Conservation (phyloP, 352 stramenopile genomes). For the Pythium grandisporangium region DNA sequence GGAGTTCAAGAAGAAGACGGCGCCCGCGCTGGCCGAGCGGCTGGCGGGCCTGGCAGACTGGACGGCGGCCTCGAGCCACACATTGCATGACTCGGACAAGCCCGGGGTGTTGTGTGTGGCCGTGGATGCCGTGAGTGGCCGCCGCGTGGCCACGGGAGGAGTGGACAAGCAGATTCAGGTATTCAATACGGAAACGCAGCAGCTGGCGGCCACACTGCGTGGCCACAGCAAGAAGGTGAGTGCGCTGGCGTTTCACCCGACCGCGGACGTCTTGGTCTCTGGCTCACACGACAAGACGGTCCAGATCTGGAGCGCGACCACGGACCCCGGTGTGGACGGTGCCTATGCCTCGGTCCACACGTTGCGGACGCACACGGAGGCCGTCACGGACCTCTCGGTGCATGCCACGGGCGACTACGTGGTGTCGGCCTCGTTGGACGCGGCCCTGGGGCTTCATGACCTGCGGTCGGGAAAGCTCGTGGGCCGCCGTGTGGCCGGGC, state of each 20-base stretch:
- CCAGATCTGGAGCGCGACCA: slow-evolving; percentile 58
- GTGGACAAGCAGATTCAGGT: slow-evolving; percentile 81
- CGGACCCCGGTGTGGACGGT: too few species aligned
- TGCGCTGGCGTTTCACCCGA: slow-evolving; percentile 66
- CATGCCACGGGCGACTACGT: slow-evolving; percentile 82
- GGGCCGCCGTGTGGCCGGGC: slow-evolving; percentile 16
- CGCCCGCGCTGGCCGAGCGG: slow-evolving; percentile 25
- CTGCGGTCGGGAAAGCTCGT: slow-evolving; percentile 49
- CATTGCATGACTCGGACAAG: slow-evolving; percentile 64
- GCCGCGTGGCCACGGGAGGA: slow-evolving; percentile 55
- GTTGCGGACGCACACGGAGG: slow-evolving; percentile 47
- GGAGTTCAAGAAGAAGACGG: slow-evolving; percentile 68
- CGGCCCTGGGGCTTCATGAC: slow-evolving; percentile 81
- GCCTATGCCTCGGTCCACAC: slow-evolving; percentile 49
- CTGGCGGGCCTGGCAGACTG: slow-evolving; percentile 21
- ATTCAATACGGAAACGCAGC: slow-evolving; percentile 62
- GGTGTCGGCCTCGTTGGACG: slow-evolving; percentile 66
- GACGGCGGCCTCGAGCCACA: slow-evolving; percentile 42
- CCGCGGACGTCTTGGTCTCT: slow-evolving; percentile 56
- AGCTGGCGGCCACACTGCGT: slow-evolving; percentile 64
- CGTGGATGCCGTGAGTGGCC: slow-evolving; percentile 40
- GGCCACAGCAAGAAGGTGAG: slow-evolving; percentile 85
- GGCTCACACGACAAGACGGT: slow-evolving; percentile 73
- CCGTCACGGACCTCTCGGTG: slow-evolving; percentile 55
- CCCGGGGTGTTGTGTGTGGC: slow-evolving; percentile 49